Conservation (phyloP, 2,329 filamentous ascomycete genomes). For the Fusarium bactridioides region DNA sequence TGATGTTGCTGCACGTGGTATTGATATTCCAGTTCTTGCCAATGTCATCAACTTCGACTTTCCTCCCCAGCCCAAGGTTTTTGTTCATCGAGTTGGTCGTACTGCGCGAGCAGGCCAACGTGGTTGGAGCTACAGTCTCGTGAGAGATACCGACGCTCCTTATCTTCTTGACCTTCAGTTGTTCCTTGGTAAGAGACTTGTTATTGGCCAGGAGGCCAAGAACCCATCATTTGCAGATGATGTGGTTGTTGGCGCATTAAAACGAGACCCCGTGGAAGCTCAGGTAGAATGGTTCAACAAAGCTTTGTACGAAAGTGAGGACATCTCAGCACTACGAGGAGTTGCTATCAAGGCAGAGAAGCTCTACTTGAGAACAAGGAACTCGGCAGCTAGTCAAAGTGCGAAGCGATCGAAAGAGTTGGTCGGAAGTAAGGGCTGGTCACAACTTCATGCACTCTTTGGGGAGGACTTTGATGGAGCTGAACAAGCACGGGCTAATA, state of each 20-base stretch:
- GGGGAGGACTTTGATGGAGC: constrained; percentile 69
- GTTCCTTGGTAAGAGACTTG: constrained; percentile 85
- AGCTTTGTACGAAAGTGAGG: constrained; percentile 75
- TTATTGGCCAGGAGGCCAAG: constrained; percentile 73
- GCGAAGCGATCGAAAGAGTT: constrained; percentile 86
- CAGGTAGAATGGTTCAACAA: constrained; percentile 86
- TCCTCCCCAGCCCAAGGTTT: constrained; percentile 94
- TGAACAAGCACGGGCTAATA: constrained; percentile 79
- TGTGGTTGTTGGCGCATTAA: constrained; percentile 80
- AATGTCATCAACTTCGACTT: constrained; percentile 99
- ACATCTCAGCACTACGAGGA: constrained; percentile 73
- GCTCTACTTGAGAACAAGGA: constrained; percentile 88
- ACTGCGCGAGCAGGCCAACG: constrained; percentile 92
- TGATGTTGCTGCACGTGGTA: constrained; percentile 94
- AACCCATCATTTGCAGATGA: constrained; percentile 79
- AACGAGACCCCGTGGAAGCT: constrained; percentile 75
- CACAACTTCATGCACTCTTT: constrained; percentile 82
- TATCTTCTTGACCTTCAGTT: constrained; percentile 94
- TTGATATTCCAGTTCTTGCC: constrained; percentile 94
- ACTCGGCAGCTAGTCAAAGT: constrained; percentile 88
- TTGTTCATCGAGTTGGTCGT: constrained; percentile 93
- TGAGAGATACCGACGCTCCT: constrained; percentile 85
- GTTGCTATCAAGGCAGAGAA: constrained; percentile 91
- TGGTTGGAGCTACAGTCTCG: constrained; percentile 94
- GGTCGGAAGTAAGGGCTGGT: constrained; percentile 73